Evolutionary conservation across 495 filamentous ascomycete genomes (phyloP).

Genomic region (Annulohypoxylon maeteangense): DNA sequence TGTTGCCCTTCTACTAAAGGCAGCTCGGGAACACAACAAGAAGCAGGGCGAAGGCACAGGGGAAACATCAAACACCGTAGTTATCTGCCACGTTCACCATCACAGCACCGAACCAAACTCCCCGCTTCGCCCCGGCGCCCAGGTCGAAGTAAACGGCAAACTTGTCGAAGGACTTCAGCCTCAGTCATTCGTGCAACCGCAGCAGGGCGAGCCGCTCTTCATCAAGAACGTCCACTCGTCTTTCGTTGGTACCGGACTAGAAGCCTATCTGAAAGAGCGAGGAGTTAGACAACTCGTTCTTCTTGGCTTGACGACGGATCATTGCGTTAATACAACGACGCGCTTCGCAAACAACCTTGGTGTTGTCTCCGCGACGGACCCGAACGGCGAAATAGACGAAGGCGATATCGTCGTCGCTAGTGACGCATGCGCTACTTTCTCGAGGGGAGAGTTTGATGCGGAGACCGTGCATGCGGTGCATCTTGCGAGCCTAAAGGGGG

Average conservation of each 20-base stretch:
- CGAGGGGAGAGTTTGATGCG: conserved; percentile 56
- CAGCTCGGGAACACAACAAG: conserved; percentile 51
- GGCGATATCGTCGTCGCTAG: conserved; percentile 59
- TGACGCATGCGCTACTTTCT: conserved; percentile 62
- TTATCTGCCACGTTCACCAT: conserved; percentile 62
- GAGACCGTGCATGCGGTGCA: conserved; percentile 60
- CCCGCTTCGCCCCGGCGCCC: conserved; percentile 47
- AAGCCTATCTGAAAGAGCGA: conserved; percentile 50
- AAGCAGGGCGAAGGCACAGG: conserved; percentile 3
- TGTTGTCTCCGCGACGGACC: conserved; percentile 48
- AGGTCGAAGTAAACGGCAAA: conserved; percentile 26
- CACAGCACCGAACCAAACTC: conserved; percentile 50
- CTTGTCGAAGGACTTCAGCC: conserved; percentile 48
- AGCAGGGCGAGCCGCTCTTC: conserved; percentile 54
- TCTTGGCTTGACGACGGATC: conserved; percentile 61
- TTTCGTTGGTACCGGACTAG: conserved; percentile 61
- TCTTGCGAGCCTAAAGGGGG: conserved; percentile 59
- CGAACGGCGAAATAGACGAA: conserved; percentile 47
- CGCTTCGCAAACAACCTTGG: conserved; percentile 62
- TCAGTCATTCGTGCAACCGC: conserved; percentile 53
- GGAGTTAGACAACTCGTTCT: conserved; percentile 55
- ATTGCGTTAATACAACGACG: conserved; percentile 62
- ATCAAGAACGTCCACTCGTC: conserved; percentile 62
- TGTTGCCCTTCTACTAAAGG: conserved; percentile 52
- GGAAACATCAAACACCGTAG: conserved; percentile 28